Base-by-base conservation (phyloP, 257 asterid genomes). In the Leptodermis oblonga region DNA sequence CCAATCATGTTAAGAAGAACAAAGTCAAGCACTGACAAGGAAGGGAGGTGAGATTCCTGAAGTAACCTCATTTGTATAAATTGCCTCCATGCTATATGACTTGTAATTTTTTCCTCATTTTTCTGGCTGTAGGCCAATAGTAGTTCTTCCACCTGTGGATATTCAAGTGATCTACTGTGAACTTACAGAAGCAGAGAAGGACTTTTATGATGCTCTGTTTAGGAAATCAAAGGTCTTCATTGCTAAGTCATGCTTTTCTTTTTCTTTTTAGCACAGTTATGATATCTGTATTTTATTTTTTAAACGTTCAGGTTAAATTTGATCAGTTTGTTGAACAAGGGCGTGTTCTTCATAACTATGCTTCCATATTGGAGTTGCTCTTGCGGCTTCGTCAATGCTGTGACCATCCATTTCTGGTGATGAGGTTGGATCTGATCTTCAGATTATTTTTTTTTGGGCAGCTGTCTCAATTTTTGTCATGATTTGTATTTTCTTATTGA, bases 361-460 rank as follows among this genome's bases (percentile, higher is more conserved):
- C 99, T 81, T 93, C 99, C 62, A 93, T 93, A 61, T 72, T 93
- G 86, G 99, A 93, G 81, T 82, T 93, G 77, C 97, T 93, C 58
- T 84, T 93, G 75, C 97, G 99, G 25, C 99, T 93, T 84, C 97
- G 99, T 71, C 99, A 93, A 80, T 93, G 99, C 76, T 93, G 99
- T 81, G 96, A 93, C 76, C 99, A 93, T 70, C 99, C 99, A 55
- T 93, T 87, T 85, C 96, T 93, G 77, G 99, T 93, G 62, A 80
- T 90, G 95, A 93, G 98, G 98, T 92, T 70, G 71, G 79, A 64
- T 65, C 73, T 52, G n/a, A 43, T 65, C 62, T 37, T 26, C 66
- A 43, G 36, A 61, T 51, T 42, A 60, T 39, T 33, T 4, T 48
- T 52, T n/a, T 34, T 51, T 73, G 28, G 23, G 34, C 23, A 18